phyloP scores from a whole-genome alignment of 2,329 filamentous ascomycete genomes.

The Aspergillus neoniger region DNA sequence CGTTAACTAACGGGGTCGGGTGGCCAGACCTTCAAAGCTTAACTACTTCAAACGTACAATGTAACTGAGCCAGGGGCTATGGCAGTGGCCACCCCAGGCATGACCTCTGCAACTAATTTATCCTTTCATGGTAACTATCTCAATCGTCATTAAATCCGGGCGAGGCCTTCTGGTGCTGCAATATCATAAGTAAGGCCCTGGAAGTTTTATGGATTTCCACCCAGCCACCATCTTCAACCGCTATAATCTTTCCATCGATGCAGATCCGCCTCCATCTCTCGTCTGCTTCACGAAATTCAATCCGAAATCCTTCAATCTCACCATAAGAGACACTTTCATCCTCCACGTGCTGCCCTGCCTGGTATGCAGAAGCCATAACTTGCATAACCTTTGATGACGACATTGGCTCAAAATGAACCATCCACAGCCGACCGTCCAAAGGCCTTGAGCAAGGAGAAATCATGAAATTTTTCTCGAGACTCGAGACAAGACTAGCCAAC shows the following conservation, averaged over 20 bases:
- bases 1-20: no score
- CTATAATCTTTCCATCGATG: slow-evolving; percentile 86
- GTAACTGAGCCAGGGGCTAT: no score
- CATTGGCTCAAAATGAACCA: slow-evolving; percentile 74
- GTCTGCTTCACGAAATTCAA: slow-evolving; percentile 64
- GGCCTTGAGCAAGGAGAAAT: slow-evolving; percentile 75
- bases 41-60: no score
- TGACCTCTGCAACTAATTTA: no score
- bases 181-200: slow-evolving; percentile 23
- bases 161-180: slow-evolving; percentile 11
- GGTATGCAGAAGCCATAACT: slow-evolving; percentile 68
- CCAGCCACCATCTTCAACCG: slow-evolving; percentile 69
- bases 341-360: slow-evolving; percentile 57
- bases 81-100: no score
- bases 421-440: slow-evolving; percentile 67
- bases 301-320: slow-evolving; percentile 65
- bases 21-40: no score
- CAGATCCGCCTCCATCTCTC: slow-evolving; percentile 79
- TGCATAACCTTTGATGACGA: slow-evolving; percentile 69
- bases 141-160: slow-evolving; percentile 3
- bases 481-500: slow-evolving; percentile 73
- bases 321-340: slow-evolving; percentile 68
- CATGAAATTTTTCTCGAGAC: slow-evolving; percentile 77
- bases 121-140: neutral
- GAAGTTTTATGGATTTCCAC: slow-evolving; percentile 59